Conservation (phyloP, 2,329 filamentous ascomycete species). For the Aureobasidium mangrovei region DNA sequence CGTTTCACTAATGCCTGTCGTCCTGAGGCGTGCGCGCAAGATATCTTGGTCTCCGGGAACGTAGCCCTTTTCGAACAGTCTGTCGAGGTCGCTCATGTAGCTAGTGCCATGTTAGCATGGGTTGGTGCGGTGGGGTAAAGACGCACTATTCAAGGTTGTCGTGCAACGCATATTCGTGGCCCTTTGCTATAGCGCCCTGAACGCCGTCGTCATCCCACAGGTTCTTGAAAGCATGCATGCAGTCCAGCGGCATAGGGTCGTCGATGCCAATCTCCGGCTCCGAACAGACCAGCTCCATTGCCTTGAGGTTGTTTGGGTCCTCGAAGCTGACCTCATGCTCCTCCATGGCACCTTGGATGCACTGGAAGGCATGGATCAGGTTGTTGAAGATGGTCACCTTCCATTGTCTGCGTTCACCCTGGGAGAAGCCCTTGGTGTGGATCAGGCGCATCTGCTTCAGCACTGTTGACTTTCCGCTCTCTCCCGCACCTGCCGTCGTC, state of each 20-base stretch:
- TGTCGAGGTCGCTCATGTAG: slow-evolving; percentile 65
- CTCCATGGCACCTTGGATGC: slow-evolving; percentile 84
- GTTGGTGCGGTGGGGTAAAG: not conserved
- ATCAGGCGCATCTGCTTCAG: slow-evolving; percentile 99
- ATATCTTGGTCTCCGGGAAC: slow-evolving; percentile 94
- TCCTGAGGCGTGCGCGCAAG: slow-evolving; percentile 92
- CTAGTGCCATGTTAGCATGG: slow-evolving; percentile 39
- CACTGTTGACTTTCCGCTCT: slow-evolving; percentile 93
- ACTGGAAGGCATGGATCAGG: slow-evolving; percentile 82
- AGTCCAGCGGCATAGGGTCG: slow-evolving; percentile 70
- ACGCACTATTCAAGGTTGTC: slow-evolving; percentile 90
- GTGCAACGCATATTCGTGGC: slow-evolving; percentile 92
- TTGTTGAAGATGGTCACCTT: slow-evolving; percentile 95
- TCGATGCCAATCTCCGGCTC: slow-evolving; percentile 77
- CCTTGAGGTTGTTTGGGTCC: slow-evolving; percentile 66
- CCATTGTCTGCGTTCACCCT: slow-evolving; percentile 84
- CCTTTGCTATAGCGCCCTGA: slow-evolving; percentile 78
- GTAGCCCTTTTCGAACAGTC: slow-evolving; percentile 60
- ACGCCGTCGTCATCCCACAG: slow-evolving; percentile 81
- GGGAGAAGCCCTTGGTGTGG: slow-evolving; percentile 83
- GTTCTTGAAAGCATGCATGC: slow-evolving; percentile 69
- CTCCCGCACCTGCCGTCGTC: slow-evolving; percentile 64
- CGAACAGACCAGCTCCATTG: slow-evolving; percentile 66
- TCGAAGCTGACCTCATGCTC: slow-evolving; percentile 74
- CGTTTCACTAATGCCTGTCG: slow-evolving; percentile 93